These are phyloP conservation scores for Micractinium conductrix DNA, from an alignment of 139 green algal species.

Conservation along the genomic window DNA sequence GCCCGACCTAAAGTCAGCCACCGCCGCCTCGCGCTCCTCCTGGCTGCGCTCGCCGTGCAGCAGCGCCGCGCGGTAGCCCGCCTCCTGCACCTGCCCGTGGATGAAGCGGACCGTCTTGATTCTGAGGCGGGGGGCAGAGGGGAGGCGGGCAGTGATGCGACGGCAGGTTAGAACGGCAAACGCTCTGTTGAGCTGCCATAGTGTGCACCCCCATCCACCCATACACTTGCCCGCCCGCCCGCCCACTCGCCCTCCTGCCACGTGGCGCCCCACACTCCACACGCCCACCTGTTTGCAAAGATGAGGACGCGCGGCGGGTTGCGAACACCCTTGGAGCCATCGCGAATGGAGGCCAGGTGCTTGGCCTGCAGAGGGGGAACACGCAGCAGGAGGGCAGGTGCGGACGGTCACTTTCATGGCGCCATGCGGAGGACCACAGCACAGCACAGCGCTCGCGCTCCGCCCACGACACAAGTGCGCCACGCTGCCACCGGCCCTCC, in stretches of 20 bases:
- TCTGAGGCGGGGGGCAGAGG: background rate
- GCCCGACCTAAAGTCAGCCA: background rate
- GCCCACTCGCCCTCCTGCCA: no score
- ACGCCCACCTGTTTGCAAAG: constrained; percentile 80
- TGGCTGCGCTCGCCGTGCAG: constrained; percentile 86
- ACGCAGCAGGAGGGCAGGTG: background rate
- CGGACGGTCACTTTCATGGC: no score
- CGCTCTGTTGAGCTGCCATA: no score
- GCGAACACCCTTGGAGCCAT: constrained; percentile 39
- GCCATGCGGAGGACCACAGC: no score
- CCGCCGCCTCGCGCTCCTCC: constrained; percentile 63
- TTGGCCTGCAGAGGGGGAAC: constrained; percentile 58
- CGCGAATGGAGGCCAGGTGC: constrained; percentile 63
- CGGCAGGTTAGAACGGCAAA: no score
- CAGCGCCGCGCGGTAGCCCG: constrained; percentile 53
- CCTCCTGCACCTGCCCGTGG: constrained; percentile 37
- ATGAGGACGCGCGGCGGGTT: constrained; percentile 80
- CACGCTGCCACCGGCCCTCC: no score
- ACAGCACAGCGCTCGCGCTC: no score
- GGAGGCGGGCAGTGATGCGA: background rate
- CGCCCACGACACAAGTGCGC: no score
- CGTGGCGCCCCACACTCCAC: no score
- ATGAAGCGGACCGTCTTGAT: constrained; percentile 81
- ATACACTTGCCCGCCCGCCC: no score
- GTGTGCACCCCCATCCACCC: no score